Evolutionary conservation across 2,329 filamentous ascomycete genomes (phyloP).

Genomic region (Fusarium xyrophilum): DNA sequence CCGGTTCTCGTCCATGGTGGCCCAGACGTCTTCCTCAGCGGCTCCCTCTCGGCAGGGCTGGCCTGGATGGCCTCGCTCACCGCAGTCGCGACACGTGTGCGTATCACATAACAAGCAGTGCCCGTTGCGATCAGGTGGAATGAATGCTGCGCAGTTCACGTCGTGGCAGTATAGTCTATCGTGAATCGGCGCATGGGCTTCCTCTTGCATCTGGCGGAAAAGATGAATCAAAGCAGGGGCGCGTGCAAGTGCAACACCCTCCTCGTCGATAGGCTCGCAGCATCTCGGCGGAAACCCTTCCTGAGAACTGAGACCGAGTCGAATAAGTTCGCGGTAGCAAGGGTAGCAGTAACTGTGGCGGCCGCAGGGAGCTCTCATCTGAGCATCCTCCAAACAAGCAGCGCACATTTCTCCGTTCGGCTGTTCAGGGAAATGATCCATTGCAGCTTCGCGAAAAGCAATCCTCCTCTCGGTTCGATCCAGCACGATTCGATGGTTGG

Average conservation of each 20-base stretch:
- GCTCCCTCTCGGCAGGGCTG: slow-evolving; percentile 16
- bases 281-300: slow-evolving; percentile 37
- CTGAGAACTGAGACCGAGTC: slow-evolving; percentile 28
- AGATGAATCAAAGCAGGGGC: slow-evolving; percentile 32
- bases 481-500: slow-evolving; percentile 12
- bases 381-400: slow-evolving; percentile 18
- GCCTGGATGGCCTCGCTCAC: slow-evolving; percentile 10
- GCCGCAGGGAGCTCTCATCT: slow-evolving; percentile 16
- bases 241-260: slow-evolving; percentile 1
- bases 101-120: slow-evolving; percentile 16
- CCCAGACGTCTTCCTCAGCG: slow-evolving; percentile 34
- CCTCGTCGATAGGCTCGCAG: slow-evolving; percentile 29
- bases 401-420: slow-evolving; percentile 20
- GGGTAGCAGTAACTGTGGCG: slow-evolving; percentile 32
- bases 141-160: slow-evolving; percentile 31
- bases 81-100: slow-evolving; percentile 25
- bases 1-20: slow-evolving; percentile 34
- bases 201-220: slow-evolving; percentile 31
- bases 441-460: neutral
- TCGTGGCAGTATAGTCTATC: slow-evolving; percentile 37
- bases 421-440: neutral
- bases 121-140: slow-evolving; percentile 11
- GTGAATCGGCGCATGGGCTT: neutral
- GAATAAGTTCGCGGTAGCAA: slow-evolving; percentile 32
- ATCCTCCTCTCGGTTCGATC: slow-evolving; percentile 22